phyloP scores from a whole-genome alignment of 2,329 filamentous ascomycete genomes.

The Rhexocercosporidium sp. region DNA sequence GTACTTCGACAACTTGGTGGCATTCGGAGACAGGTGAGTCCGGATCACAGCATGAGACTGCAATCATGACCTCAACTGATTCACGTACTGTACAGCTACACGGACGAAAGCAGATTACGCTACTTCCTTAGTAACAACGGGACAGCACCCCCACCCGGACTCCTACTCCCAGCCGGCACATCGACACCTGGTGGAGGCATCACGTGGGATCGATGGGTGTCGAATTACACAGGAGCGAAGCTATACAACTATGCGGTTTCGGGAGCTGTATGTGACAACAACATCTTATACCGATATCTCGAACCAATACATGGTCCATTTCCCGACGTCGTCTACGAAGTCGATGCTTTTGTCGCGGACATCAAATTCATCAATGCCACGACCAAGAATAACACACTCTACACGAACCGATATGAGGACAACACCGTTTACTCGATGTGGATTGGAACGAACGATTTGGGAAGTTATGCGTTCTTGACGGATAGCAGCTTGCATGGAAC shows the following conservation, averaged over 20 bases:
- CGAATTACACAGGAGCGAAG: conserved; percentile 60
- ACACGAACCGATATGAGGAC: conserved; percentile 51
- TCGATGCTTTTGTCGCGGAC: conserved; percentile 62
- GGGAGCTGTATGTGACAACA: conserved; percentile 75
- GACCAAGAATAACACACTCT: conserved; percentile 46
- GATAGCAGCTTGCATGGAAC: conserved; percentile 63
- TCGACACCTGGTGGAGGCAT: conserved; percentile 68
- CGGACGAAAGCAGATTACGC: conserved; percentile 69
- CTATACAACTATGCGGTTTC: conserved; percentile 74
- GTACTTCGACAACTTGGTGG: conserved; percentile 66
- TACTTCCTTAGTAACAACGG: conserved; percentile 67
- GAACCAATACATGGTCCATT: conserved; percentile 57
- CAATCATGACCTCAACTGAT: conserved; percentile 7
- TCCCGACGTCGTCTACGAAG: conserved; percentile 66
- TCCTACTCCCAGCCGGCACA: conserved; percentile 51
- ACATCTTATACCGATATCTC: conserved; percentile 63
- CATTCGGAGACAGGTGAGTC: conserved; percentile 70
- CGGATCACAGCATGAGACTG: neutral
- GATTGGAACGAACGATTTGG: conserved; percentile 84
- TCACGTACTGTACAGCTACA: conserved; percentile 55
- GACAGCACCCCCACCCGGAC: conserved; percentile 65
- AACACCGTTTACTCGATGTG: conserved; percentile 77
- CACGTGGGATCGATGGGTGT: conserved; percentile 71
- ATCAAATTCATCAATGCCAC: conserved; percentile 42
- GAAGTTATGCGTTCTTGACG: conserved; percentile 66